Percentiles rank a stretch among this genome's conserved stretches.
These are phyloP conservation scores for Paracoccidioides brasiliensis DNA, from an alignment of 2,329 filamentous ascomycete genomes.

Conservation along the genomic window DNA sequence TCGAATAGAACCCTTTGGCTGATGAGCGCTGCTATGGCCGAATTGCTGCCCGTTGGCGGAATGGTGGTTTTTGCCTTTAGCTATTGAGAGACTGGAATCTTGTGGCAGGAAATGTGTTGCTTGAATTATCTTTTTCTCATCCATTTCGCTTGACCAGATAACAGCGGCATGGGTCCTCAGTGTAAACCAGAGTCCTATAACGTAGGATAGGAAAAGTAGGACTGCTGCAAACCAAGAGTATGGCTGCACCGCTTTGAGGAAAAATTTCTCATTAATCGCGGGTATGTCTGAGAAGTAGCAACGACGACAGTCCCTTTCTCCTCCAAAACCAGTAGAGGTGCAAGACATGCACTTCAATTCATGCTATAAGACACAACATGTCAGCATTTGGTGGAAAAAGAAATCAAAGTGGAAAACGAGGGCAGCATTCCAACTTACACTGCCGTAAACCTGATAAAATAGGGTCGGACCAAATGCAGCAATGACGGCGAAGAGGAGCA, in stretches of 20 bases:
- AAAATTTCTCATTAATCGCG: slow-evolving; percentile 76
- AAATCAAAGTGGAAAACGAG: neutral
- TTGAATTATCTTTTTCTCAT: slow-evolving; percentile 53
- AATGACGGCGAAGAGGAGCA: slow-evolving; percentile 92
- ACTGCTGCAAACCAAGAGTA: slow-evolving; percentile 83
- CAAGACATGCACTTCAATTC: slow-evolving; percentile 71
- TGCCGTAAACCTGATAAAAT: slow-evolving; percentile 98
- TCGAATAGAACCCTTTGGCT: slow-evolving; percentile 55
- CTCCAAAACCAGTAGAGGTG: slow-evolving; percentile 28
- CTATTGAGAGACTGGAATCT: neutral
- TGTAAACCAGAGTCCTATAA: slow-evolving; percentile 91
- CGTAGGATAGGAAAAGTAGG: slow-evolving; percentile 80
- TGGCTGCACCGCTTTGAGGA: slow-evolving; percentile 75
- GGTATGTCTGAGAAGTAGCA: slow-evolving; percentile 90
- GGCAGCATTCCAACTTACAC: slow-evolving; percentile 41
- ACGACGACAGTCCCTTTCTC: slow-evolving; percentile 60
- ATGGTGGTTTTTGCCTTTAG: slow-evolving; percentile 10
- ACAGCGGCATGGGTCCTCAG: slow-evolving; percentile 89
- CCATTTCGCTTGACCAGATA: slow-evolving; percentile 81
- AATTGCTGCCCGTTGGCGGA: slow-evolving; percentile 20
- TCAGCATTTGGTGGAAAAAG: slow-evolving; percentile 11
- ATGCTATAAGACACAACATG: slow-evolving; percentile 44
- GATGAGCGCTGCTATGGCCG: slow-evolving; percentile 29
- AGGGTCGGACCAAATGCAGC: slow-evolving; percentile 89
- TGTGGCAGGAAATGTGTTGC: neutral